Evolutionary conservation across 108 stramenopile species (phyloP), one percentile per base, ranked within the genome.

Genomic region (Conticribra weissflogii): DNA sequence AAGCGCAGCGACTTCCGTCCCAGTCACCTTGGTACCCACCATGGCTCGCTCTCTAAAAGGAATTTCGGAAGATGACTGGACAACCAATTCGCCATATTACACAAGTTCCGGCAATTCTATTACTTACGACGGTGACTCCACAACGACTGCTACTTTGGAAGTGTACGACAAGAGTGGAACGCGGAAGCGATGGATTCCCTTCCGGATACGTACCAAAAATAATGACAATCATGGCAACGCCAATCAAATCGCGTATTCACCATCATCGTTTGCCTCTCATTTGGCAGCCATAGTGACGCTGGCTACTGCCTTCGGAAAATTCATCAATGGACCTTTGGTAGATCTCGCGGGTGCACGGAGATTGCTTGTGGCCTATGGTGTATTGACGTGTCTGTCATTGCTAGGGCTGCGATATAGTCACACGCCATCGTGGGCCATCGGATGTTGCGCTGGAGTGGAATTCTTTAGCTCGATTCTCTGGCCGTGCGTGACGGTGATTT

Each of bases 271-370:
- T 79, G 79, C 87, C 16, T 81, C 91, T 0, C 64, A 70, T n/a
- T 83, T 84, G 23, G 84, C 88, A 24, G 67, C 85, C 0, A 72
- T 82, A 34, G 87, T 86, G 1, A 86, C 88, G n/a, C 57, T 87
- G 53, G 86, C 82, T 2, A 81, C 86, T 34, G 85, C 92, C 3
- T 79, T 81, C 31, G 92, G 92, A 21, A 93, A 93, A 59, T 86
- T 93, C 60, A 46, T 93, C 33, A 88, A 87, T 74, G 89, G 89
- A 14, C 81, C 81, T 1, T 67, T 88, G 7, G 85, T 83, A 14
- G 92, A 93, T 80, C 59, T 93, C 8, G 59, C 78, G 24, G 89
- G 92, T 9, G 92, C 92, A 17, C 54, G 92, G 46, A 67, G 89
- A 68, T 72, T 88, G 1, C 64, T 81, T 3, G 58, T 76, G 3